Evolutionary conservation across 192 early-diverging fungal genomes (phyloP).

Genomic region (Umbelopsis vinacea): DNA sequence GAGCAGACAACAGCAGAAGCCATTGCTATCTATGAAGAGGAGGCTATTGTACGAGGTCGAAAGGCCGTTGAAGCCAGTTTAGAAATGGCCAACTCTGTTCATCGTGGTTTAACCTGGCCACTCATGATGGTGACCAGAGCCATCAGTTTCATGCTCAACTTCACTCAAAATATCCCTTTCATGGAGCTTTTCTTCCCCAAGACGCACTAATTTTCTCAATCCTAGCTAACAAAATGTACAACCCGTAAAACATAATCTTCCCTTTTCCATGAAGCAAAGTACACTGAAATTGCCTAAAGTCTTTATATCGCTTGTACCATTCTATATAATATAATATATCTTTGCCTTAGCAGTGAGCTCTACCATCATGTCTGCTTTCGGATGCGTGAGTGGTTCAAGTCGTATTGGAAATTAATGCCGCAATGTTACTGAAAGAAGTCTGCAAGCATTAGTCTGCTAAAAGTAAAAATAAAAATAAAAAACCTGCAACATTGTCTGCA

Average conservation of each 20-base stretch:
- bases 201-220: not conserved
- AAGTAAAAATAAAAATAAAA: too few relatives aligned
- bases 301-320: too few relatives aligned
- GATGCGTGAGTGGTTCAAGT: too few relatives aligned
- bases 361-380: too few relatives aligned
- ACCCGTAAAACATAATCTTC: not conserved
- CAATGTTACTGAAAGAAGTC: too few relatives aligned
- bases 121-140: not conserved
- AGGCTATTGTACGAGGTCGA: constrained; percentile 7
- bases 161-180: not conserved
- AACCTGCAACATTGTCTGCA: too few relatives aligned
- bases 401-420: too few relatives aligned
- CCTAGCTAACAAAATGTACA: not conserved
- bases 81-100: not conserved
- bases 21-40: not conserved
- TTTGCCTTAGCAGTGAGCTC: too few relatives aligned
- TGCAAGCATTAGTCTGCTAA: too few relatives aligned
- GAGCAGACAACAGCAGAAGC: constrained; percentile 1
- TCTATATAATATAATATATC: too few relatives aligned
- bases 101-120: not conserved
- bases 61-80: not conserved
- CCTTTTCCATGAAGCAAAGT: too few relatives aligned
- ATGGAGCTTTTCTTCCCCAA: not conserved
- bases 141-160: not conserved
- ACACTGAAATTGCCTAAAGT: too few relatives aligned